phyloP scores from a whole-genome alignment of 805 yeast genomes.

The Metschnikowia sp. region DNA sequence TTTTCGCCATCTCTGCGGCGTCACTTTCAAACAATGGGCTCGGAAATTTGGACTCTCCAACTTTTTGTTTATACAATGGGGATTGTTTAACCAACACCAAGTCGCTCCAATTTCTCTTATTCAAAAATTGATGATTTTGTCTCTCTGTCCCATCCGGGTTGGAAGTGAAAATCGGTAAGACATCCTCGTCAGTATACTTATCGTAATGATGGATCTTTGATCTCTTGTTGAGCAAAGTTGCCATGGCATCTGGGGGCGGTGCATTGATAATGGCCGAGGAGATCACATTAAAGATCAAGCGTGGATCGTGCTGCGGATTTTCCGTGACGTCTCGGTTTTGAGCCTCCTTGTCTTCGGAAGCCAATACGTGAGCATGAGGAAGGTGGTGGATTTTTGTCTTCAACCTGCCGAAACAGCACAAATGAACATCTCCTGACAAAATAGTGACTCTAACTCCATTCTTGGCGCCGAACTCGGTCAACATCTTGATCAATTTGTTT shows the following conservation, averaged over 20 bases:
- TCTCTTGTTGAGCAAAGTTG: slow-evolving; percentile 64
- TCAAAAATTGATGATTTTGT: slow-evolving; percentile 52
- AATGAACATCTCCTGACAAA: slow-evolving; percentile 90
- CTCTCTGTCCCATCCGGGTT: slow-evolving; percentile 55
- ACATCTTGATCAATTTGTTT: slow-evolving; percentile 57
- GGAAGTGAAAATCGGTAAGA: slow-evolving; percentile 63
- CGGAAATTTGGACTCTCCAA: slow-evolving; percentile 34
- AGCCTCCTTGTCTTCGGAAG: slow-evolving; percentile 29
- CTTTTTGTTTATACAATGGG: slow-evolving; percentile 18
- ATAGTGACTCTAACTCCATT: slow-evolving; percentile 75
- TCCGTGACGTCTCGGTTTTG: slow-evolving; percentile 38
- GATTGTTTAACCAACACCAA: slow-evolving; percentile 50
- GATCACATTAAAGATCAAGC: slow-evolving; percentile 77
- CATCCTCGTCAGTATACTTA: slow-evolving; percentile 67
- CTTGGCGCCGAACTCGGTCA: slow-evolving; percentile 64
- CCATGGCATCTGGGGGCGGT: slow-evolving; percentile 91
- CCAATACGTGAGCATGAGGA: slow-evolving; percentile 33
- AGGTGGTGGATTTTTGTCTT: slow-evolving; percentile 50
- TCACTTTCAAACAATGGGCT: slow-evolving; percentile 32
- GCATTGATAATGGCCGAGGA: slow-evolving; percentile 89
- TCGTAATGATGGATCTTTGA: slow-evolving; percentile 67
- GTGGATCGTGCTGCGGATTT: slow-evolving; percentile 65
- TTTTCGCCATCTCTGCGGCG: slow-evolving; percentile 7
- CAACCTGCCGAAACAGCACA: slow-evolving; percentile 80
- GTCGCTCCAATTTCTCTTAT: slow-evolving; percentile 72